These are phyloP conservation scores for Plasmopara muralis DNA, from an alignment of 352 stramenopile species.

Conservation along the genomic window DNA sequence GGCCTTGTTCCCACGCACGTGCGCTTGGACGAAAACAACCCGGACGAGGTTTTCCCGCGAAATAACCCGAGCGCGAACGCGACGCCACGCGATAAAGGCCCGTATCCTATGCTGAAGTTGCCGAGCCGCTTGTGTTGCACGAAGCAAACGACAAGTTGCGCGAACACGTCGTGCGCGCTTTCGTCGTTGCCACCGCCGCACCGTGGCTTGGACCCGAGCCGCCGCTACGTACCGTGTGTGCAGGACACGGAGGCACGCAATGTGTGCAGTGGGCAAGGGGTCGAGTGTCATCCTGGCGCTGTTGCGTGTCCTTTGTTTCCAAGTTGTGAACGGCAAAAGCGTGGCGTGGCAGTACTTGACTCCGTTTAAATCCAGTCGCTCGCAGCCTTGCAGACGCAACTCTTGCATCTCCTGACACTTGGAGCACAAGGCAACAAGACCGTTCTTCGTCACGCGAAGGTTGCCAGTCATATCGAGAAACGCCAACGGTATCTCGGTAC, in stretches of 20 bases:
- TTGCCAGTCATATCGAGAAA: constrained; percentile 54
- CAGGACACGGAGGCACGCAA: constrained; percentile 29
- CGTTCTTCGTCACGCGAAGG: constrained; percentile 46
- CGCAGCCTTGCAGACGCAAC: constrained; percentile 55
- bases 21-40: constrained; percentile 42
- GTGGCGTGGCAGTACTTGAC: constrained; percentile 28
- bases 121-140: constrained; percentile 34
- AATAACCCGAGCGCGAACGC: constrained; percentile 10
- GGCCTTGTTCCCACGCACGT: constrained; percentile 33
- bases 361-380: constrained; percentile 36
- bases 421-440: constrained; percentile 29
- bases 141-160: constrained; percentile 29
- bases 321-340: constrained; percentile 37
- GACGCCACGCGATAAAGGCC: constrained; percentile 41
- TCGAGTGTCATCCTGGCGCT: constrained; percentile 13
- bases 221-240: constrained; percentile 32
- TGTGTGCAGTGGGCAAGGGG: constrained; percentile 27
- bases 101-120: constrained; percentile 48
- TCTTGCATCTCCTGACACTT: constrained; percentile 45
- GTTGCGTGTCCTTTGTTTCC: no score
- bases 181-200: constrained; percentile 42
- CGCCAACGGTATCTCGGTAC: constrained; percentile 35
- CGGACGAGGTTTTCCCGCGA: constrained; percentile 21
- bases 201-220: constrained; percentile 32
- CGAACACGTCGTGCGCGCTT: constrained; percentile 35